A percentile compares a stretch with the other conserved stretches of the same genome.
phyloP scores from a whole-genome alignment of 768 basidiomycete genomes.

The Serendipita sp. region DNA sequence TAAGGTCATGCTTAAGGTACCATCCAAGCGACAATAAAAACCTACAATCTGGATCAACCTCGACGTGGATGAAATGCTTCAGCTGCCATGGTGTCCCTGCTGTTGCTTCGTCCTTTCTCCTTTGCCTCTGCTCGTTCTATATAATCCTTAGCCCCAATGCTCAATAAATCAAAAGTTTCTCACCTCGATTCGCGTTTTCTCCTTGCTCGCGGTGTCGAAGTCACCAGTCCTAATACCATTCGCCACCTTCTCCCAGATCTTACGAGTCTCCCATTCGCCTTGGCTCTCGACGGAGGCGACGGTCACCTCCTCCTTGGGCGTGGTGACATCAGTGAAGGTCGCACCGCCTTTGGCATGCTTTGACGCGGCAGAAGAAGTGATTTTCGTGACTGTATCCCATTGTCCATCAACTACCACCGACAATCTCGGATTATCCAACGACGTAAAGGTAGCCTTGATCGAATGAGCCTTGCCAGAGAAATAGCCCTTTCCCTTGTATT shows the following conservation, averaged over 20 bases:
- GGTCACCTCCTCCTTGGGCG: conserved; percentile 57
- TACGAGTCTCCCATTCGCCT: conserved; percentile 61
- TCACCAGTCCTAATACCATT: conserved; percentile 84
- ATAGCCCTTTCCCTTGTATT: conserved; percentile 95
- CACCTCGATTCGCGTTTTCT: conserved; percentile 87
- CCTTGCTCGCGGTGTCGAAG: conserved; percentile 75
- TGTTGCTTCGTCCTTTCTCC: conserved; percentile 63
- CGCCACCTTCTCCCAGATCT: conserved; percentile 71
- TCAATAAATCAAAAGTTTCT: conserved; percentile 6
- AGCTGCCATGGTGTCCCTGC: conserved; percentile 58
- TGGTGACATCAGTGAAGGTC: conserved; percentile 61
- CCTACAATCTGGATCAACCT: conserved; percentile 58
- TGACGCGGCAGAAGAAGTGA: conserved; percentile 21
- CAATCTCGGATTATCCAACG: conserved; percentile 26
- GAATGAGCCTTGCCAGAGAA: conserved; percentile 84
- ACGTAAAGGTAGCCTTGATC: conserved; percentile 68
- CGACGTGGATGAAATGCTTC: conserved; percentile 59
- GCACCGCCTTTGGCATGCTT: conserved; percentile 31
- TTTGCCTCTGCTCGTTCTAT: conserved; percentile 85
- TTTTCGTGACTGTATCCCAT: conserved; percentile 45
- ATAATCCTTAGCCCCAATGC: neutral
- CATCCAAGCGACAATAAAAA: conserved; percentile 10
- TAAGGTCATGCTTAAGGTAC: neutral
- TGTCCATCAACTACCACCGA: conserved; percentile 49
- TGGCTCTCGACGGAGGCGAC: conserved; percentile 37